Evolutionary conservation across 2,329 filamentous ascomycete species (phyloP).

Genomic region (Xylariomycetidae sp.): DNA sequence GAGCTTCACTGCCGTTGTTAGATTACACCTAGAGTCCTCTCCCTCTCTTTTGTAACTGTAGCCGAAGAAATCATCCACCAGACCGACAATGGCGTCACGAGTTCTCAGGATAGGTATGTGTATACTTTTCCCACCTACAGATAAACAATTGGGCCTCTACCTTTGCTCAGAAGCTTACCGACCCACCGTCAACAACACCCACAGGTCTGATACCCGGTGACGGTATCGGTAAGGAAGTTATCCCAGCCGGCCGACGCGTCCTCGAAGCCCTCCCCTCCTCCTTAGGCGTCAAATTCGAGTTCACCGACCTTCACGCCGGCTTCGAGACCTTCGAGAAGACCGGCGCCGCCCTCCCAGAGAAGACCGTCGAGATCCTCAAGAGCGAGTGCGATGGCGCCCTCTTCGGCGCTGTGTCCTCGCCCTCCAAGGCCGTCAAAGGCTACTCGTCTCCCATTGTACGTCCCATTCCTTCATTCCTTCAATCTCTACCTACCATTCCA

Average conservation of each 20-base stretch:
- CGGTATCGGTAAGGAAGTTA: slow-evolving; percentile 97
- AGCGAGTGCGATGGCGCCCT: slow-evolving; percentile 92
- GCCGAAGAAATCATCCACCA: no score
- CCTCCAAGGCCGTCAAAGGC: slow-evolving; percentile 82
- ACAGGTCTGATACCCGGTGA: slow-evolving; percentile 93
- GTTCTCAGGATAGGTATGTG: slow-evolving; percentile 63
- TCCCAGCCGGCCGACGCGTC: slow-evolving; percentile 85
- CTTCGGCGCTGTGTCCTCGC: slow-evolving; percentile 93
- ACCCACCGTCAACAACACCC: neutral
- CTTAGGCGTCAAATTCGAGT: slow-evolving; percentile 89
- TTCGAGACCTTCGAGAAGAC: slow-evolving; percentile 92
- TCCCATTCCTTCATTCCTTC: slow-evolving; percentile 1
- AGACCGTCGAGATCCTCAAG: slow-evolving; percentile 84
- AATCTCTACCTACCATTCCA: no score
- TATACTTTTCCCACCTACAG: slow-evolving; percentile 1
- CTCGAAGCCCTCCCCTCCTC: slow-evolving; percentile 91
- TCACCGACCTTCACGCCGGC: slow-evolving; percentile 87
- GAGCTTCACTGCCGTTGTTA: slow-evolving; percentile 9
- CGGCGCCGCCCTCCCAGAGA: slow-evolving; percentile 81
- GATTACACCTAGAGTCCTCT: no score
- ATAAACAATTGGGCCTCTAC: neutral
- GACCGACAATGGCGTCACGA: slow-evolving; percentile 60
- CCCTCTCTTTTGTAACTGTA: no score
- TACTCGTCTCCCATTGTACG: slow-evolving; percentile 86
- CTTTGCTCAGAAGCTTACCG: neutral